Base-by-base conservation (phyloP, 805 yeast species). In the Sugiyamaella floridensis region DNA sequence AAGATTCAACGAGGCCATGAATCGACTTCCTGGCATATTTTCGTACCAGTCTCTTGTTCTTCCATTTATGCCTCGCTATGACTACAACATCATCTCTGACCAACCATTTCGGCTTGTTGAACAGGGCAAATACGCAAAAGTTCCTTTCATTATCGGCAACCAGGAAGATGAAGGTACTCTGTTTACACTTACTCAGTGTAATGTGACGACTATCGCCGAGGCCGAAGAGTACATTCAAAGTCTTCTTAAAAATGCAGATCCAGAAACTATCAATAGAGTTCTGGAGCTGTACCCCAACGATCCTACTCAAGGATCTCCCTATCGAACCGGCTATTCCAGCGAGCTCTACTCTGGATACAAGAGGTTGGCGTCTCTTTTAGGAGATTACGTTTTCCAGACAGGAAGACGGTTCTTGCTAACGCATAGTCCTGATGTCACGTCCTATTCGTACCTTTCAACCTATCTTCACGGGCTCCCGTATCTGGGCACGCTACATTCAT, bases 161-260 rank as follows among this genome's bases (percentile, higher is more conserved):
- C 52, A 51, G 40, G 43, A 51, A 45, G 57, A 56, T 43, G 59
- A 56, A 43, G 59, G 59, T 3, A 54, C 59, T 6, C 14, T 43
- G 7, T 56, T 56, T 45, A 45, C 54, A 15, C 34, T 43, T 8
- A 14, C 48, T 5, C n/a, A 26, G 18, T 18, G 45, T 15, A 50
- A 51, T 29, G 19, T 43, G 15, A 49, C 53, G 22, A 40, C 51
- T 4, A 47, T 48, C 18, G 43, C 47, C 15, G 41, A 49, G 19
- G 48, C 53, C 7, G 43, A 43, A 14, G 45, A 45, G 14, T 46
- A 46, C 19, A 22, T 49, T 18, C 20, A 18, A n/a, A 32, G n/a
- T 20, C 14, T 52, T 19, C 40, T 28, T 7, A 29, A 9, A 2
- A 20, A 52, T 26, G 29, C 18, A 9, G 29, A 40, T 2, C 4